phyloP scores from a whole-genome alignment of 1,139 yeast genomes.

The Protomyces pachydermus region DNA sequence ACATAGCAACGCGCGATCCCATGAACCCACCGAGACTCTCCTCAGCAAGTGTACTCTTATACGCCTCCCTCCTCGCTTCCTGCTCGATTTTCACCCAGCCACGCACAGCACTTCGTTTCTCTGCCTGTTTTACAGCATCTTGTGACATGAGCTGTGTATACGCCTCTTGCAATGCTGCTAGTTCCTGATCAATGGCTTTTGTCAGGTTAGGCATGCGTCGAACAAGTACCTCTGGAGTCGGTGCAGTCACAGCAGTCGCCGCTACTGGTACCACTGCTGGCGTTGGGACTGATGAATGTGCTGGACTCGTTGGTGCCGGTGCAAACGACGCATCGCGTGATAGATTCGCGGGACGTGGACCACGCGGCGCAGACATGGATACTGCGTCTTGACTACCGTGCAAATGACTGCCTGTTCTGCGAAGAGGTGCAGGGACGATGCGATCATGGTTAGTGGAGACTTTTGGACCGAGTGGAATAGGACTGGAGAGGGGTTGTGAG shows the following conservation, averaged over 20 bases:
- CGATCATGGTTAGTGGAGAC: no score
- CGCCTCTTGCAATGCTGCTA: background rate
- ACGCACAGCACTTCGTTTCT: background rate
- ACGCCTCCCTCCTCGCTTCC: constrained; percentile 12
- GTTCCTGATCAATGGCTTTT: constrained; percentile 6
- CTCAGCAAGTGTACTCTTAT: constrained; percentile 18
- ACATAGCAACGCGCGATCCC: background rate
- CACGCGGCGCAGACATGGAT: background rate
- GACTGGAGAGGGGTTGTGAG: no score
- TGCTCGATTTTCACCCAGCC: constrained; percentile 3
- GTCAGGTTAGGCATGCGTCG: background rate
- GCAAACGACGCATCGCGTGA: background rate
- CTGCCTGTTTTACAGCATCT: constrained; percentile 4
- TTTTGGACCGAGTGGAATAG: background rate
- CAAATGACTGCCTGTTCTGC: no score
- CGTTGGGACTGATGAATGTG: background rate
- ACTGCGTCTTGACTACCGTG: background rate
- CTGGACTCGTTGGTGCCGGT: background rate
- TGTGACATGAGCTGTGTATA: background rate
- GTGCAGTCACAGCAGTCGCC: background rate
- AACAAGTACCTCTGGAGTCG: background rate
- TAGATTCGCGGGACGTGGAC: background rate
- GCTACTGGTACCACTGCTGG: background rate
- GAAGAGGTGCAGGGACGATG: no score
- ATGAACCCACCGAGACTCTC: background rate